Base-by-base conservation (phyloP, 129 eudicot species). In the Lactuca sativa region DNA sequence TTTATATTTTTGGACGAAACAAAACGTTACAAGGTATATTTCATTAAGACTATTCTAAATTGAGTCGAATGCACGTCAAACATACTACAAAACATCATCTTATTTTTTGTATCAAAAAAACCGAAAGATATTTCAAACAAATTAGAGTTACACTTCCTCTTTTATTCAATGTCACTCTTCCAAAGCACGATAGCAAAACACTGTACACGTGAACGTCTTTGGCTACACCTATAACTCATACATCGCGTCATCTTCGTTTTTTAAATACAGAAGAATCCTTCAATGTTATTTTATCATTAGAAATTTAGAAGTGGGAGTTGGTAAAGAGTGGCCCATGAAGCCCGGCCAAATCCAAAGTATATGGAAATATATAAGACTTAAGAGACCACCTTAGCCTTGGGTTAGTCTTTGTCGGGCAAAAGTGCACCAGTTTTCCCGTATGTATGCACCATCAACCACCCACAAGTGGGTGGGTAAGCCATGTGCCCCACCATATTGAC, bases 381-480 rank as follows among this genome's bases (percentile, higher is more conserved):
- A 40, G 55, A 56, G 70, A 76, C 75, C 75, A 61, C 49, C 40
- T 61, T 69, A 76, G 62, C 59, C 53, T n/a, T 66, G 73, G 71
- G 62, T 65, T 59, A 56, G 59, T 69, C 47, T 65, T 59, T 69
- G 81, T 76, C 75, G 81, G 81, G 18, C 65, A 54, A 76, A 76
- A 69, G 75, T 69, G 65, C 59, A 76, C 75, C 81, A 54, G 13
- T 21, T 69, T 69, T 76, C 71, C 81, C 59, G 81, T 76, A 69
- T 60, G 69, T 76, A 9, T 61, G 75, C 75, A 76, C 70, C 81
- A 76, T 76, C 70, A 69, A 76, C 81, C 64, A 76, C 81, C 75
- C 70, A 69, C 80, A 75, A 48, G 56, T 36, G 56, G n/a, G 54
- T 53, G 59, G 48, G n/a, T 63, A 16, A 16, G 54, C 54, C 34